These are phyloP conservation scores for Colletotrichum tabaci DNA, from an alignment of 2,329 filamentous ascomycete species.

Conservation along the genomic window DNA sequence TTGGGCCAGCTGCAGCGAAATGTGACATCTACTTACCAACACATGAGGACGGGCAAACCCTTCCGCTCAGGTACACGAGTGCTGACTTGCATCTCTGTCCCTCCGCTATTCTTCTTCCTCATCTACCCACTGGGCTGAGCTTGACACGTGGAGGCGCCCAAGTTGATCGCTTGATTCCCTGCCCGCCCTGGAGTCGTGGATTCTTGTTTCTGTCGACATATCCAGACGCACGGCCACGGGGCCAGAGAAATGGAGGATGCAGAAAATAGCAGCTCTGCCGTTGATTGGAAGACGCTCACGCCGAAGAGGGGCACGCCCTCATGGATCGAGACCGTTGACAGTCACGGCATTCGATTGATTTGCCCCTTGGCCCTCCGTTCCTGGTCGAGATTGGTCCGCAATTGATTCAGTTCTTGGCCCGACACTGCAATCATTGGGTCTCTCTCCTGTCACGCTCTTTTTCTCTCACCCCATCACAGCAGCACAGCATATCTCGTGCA, in stretches of 20 bases:
- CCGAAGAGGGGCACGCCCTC: background rate
- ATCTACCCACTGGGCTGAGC: conserved; percentile 18
- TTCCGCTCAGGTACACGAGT: background rate
- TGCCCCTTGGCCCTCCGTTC: background rate
- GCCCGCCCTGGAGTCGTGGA: background rate
- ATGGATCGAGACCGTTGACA: background rate
- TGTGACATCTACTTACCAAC: too few species aligned
- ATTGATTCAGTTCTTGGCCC: conserved; percentile 22
- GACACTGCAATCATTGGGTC: conserved; percentile 2
- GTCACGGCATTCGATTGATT: conserved; percentile 9
- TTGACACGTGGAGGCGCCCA: conserved; percentile 39
- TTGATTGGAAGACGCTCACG: conserved; percentile 17
- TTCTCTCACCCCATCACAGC: too few species aligned
- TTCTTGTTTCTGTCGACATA: conserved; percentile 11
- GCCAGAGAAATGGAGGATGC: background rate
- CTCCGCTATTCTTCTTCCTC: conserved; percentile 9
- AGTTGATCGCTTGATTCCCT: conserved; percentile 38
- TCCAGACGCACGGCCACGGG: conserved; percentile 25
- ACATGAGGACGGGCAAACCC: background rate
- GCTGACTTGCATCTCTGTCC: conserved; percentile 27
- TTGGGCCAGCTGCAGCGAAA: too few species aligned
- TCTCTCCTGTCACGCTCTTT: too few species aligned
- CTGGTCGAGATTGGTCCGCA: conserved; percentile 34
- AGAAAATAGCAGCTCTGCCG: conserved; percentile 30
- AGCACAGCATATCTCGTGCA: background rate